These are phyloP conservation scores for Boletus sp. DNA, from an alignment of 768 basidiomycete genomes.

Conservation along the genomic window DNA sequence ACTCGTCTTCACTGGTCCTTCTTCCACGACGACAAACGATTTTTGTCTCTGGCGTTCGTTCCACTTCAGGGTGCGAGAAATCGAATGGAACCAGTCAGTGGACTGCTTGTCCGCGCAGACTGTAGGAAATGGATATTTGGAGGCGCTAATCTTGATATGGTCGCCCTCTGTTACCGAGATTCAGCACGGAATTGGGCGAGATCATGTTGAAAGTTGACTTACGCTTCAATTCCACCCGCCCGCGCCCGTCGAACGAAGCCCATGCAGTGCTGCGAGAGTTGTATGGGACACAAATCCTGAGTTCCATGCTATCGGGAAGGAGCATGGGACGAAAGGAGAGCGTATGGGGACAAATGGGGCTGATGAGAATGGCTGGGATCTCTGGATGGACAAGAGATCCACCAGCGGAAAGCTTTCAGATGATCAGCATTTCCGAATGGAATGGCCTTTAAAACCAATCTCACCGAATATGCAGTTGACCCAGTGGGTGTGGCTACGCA, in stretches of 20 bases:
- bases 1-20: constrained; percentile 56
- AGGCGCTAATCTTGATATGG: constrained; percentile 97
- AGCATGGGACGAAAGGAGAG: constrained; percentile 99
- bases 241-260: constrained; percentile 98
- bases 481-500: constrained; percentile 96
- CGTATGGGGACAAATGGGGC: constrained; percentile 97
- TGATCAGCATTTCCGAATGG: constrained; percentile 6
- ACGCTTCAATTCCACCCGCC: constrained; percentile 95
- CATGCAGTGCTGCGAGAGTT: constrained; percentile 98
- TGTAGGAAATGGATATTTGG: constrained; percentile 97
- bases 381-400: constrained; percentile 98
- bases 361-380: constrained; percentile 94
- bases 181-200: constrained; percentile 6
- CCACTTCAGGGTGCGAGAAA: constrained; percentile 96
- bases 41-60: constrained; percentile 99
- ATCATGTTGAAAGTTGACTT: constrained; percentile 31
- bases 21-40: constrained; percentile 97
- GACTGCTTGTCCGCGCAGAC: constrained; percentile 98
- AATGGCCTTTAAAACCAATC: constrained; percentile 22
- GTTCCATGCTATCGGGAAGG: constrained; percentile 96
- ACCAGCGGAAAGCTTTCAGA: constrained; percentile 79
- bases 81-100: constrained; percentile 98
- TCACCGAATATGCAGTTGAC: constrained; percentile 95
- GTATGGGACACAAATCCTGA: constrained; percentile 98
- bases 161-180: constrained; percentile 76